Percentiles rank a stretch among this genome's conserved stretches.
phyloP scores from a whole-genome alignment of 2,329 filamentous ascomycete genomes.

The Pyricularia pennisetigena region DNA sequence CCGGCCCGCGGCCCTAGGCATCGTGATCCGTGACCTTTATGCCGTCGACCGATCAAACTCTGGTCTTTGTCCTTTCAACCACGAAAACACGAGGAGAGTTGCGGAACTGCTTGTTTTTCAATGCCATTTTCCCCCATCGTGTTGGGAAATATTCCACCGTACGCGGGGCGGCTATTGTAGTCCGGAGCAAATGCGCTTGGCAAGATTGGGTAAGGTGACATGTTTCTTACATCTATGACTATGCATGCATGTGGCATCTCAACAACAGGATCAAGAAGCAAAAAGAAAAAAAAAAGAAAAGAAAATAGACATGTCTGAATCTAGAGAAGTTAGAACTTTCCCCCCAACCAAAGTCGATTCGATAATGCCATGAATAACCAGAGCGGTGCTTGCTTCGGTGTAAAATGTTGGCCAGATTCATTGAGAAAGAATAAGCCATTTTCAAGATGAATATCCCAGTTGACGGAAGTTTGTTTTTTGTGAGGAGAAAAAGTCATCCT shows the following conservation, averaged over 20 bases:
- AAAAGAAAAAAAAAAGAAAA: background rate
- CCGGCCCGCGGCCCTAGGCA: background rate
- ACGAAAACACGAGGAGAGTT: background rate
- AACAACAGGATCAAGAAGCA: background rate
- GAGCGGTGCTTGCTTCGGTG: background rate
- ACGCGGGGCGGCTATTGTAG: background rate
- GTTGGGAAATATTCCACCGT: background rate
- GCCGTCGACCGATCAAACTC: background rate
- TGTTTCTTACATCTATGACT: background rate
- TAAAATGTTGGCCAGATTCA: background rate
- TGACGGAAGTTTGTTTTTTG: too few species aligned
- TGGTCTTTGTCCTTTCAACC: background rate
- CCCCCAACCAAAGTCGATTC: background rate
- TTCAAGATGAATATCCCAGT: background rate
- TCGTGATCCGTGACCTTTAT: background rate
- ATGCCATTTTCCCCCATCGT: background rate
- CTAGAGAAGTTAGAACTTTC: background rate
- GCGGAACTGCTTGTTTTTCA: background rate
- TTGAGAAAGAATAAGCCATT: background rate
- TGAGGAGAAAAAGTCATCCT: background rate
- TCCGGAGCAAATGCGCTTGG: background rate
- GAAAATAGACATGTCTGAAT: background rate
- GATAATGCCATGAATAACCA: background rate
- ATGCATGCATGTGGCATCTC: background rate
- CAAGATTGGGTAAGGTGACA: background rate